Evolutionary conservation across 495 filamentous ascomycete species (phyloP), one percentile per base, ranked within the genome.

Genomic region (Jackrogersella minutella): DNA sequence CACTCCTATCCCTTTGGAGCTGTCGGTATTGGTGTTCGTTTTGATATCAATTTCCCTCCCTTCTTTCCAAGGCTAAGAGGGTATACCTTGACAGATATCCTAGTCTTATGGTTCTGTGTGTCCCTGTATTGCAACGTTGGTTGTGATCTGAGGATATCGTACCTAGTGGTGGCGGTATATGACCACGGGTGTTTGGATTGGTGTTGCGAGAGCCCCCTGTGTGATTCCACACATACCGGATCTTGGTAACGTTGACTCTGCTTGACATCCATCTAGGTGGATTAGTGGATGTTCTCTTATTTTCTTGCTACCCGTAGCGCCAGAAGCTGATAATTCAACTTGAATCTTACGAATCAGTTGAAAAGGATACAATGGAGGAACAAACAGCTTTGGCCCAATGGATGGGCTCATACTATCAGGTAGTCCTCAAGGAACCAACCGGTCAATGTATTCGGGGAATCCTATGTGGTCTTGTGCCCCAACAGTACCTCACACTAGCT

Each of bases 401-500:
- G 72, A 41, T 74, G 13, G 72, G 72, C 11, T 31, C 52, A 43
- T 39, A 50, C 19, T 74, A 68, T 37, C 43, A 64, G 26, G 49
- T 74, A 21, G 46, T 61, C 19, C 62, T 74, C 6, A 68, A 64
- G 52, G 76, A 87, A 47, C 92, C 92, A 24, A 83, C 84, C 1
- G 83, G 86, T 64, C 84, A 84, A 13, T 82, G 85, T 64, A 76
- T 97, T 43, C 85, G 86, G 63, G 94, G 94, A 39, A 84, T 87
- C 19, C 88, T 99, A 33, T 85, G 84, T 44, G 81, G 86, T 66
- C 87, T 97, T 30, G 78, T 82, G 21, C 84, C 89, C 46, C 90
- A 90, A 5, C 84, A 88, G 61, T 86, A 87, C 39, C 81, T 99
- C 65, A 87, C 88, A 19, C 83, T 99, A 19, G 83, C 82, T 49